phyloP scores from a whole-genome alignment of 257 asterid species.

The Nyctanthes arbortristis region DNA sequence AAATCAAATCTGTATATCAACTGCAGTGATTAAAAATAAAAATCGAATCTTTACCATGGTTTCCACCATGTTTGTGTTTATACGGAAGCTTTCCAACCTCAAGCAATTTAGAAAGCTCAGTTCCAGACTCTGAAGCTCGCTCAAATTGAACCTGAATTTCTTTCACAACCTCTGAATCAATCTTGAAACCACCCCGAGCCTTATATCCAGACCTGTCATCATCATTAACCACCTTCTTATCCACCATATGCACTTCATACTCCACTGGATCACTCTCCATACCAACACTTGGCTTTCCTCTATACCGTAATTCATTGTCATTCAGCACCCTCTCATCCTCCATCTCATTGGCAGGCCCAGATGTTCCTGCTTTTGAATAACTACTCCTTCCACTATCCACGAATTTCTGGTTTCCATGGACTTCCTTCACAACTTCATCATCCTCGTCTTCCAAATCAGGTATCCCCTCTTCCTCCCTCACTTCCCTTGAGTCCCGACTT shows the following conservation, averaged over 20 bases:
- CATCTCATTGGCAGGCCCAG: conserved; percentile 25
- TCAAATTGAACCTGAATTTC: conserved; percentile 83
- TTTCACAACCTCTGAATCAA: conserved; percentile 70
- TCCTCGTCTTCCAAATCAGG: conserved; percentile 97
- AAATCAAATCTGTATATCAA: conserved; percentile 21
- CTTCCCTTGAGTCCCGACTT: conserved; percentile 75
- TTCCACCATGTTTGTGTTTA: conserved; percentile 70
- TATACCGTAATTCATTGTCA: conserved; percentile 54
- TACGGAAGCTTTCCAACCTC: conserved; percentile 89
- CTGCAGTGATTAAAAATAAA: conserved; percentile 14
- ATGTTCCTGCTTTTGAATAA: conserved; percentile 46
- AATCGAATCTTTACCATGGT: conserved; percentile 56
- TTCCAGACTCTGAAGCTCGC: conserved; percentile 74
- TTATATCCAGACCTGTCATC: conserved; percentile 54
- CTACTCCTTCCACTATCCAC: conserved; percentile 56
- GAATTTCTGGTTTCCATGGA: conserved; percentile 70
- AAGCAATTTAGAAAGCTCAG: conserved; percentile 70
- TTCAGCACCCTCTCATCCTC: conserved; percentile 40
- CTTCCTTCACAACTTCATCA: conserved; percentile 82
- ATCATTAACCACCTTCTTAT: conserved; percentile 73
- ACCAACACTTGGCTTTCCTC: conserved; percentile 48
- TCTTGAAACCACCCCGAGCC: conserved; percentile 62
- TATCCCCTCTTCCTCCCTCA: conserved; percentile 95
- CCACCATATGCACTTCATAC: conserved; percentile 86
- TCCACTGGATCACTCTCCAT: conserved; percentile 68